phyloP scores from a whole-genome alignment of 1,284 basidiomycete species.

The Heterobasidion annosum region DNA sequence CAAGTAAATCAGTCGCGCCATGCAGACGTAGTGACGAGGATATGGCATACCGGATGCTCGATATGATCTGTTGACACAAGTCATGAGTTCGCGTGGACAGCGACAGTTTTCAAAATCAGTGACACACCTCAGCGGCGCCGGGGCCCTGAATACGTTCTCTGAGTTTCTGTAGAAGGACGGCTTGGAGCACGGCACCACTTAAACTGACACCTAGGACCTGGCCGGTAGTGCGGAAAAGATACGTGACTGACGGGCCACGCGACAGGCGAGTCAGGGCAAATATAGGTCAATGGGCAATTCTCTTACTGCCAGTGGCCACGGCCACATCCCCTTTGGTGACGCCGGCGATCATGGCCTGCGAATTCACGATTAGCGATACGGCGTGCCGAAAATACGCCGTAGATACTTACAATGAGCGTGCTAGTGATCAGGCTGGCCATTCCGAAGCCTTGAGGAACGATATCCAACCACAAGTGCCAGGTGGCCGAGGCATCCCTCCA shows the following conservation, averaged over 20 bases:
- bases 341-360: constrained; percentile 75
- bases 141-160: constrained; percentile 68
- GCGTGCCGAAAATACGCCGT: neutral
- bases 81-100: constrained; percentile 6
- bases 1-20: neutral
- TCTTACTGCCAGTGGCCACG: constrained; percentile 81
- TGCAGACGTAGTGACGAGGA: neutral
- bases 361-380: constrained; percentile 3
- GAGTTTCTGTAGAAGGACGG: constrained; percentile 60
- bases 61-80: constrained; percentile 46
- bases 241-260: constrained; percentile 60
- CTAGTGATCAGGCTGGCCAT: constrained; percentile 78
- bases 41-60: constrained; percentile 49
- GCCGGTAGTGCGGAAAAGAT: constrained; percentile 84
- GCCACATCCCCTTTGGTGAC: constrained; percentile 78
- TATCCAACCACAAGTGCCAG: constrained; percentile 68
- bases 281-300: neutral
- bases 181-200: constrained; percentile 75
- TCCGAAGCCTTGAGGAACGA: constrained; percentile 76
- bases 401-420: constrained; percentile 60
- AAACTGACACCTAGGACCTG: constrained; percentile 87
- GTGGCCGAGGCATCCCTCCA: constrained; percentile 58
- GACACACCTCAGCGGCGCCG: constrained; percentile 56
- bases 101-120: constrained; percentile 3
- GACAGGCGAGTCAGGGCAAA: neutral